Evolutionary conservation across 352 stramenopile genomes (phyloP).

Genomic region (Pythium phragmitis): DNA sequence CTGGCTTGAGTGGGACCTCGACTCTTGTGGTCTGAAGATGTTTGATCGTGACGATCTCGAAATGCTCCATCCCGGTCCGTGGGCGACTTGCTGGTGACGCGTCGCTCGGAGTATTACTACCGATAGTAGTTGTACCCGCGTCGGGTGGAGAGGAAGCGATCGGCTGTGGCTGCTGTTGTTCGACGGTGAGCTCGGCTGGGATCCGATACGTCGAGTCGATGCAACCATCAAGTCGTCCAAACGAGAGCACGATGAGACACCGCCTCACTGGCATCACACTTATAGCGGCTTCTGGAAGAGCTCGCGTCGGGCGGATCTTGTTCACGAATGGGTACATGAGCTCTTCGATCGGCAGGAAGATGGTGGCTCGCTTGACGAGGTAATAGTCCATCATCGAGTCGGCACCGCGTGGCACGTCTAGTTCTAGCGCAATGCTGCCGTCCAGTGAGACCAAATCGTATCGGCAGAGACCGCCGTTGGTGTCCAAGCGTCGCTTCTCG

Average conservation of each 20-base stretch:
- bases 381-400: slow-evolving; percentile 65
- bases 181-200: slow-evolving; percentile 32
- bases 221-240: slow-evolving; percentile 9
- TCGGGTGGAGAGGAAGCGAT: background rate
- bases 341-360: slow-evolving; percentile 49
- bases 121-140: background rate
- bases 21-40: background rate
- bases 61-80: slow-evolving; percentile 29
- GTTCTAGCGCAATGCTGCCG: slow-evolving; percentile 45
- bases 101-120: background rate
- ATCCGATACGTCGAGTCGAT: slow-evolving; percentile 9
- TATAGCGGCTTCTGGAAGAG: slow-evolving; percentile 7
- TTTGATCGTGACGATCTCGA: slow-evolving; percentile 34
- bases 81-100: background rate
- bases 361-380: slow-evolving; percentile 45
- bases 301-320: slow-evolving; percentile 30
- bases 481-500: slow-evolving; percentile 41
- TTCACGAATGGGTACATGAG: slow-evolving; percentile 39
- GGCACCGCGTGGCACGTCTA: slow-evolving; percentile 46
- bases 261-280: background rate
- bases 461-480: slow-evolving; percentile 29
- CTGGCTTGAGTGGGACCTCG: slow-evolving; percentile 34
- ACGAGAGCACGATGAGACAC: slow-evolving; percentile 20
- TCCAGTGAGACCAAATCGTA: slow-evolving; percentile 56
- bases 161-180: slow-evolving; percentile 1